Evolutionary conservation across 805 yeast genomes (phyloP).

Genomic region (Kodamaea kakaduensis): DNA sequence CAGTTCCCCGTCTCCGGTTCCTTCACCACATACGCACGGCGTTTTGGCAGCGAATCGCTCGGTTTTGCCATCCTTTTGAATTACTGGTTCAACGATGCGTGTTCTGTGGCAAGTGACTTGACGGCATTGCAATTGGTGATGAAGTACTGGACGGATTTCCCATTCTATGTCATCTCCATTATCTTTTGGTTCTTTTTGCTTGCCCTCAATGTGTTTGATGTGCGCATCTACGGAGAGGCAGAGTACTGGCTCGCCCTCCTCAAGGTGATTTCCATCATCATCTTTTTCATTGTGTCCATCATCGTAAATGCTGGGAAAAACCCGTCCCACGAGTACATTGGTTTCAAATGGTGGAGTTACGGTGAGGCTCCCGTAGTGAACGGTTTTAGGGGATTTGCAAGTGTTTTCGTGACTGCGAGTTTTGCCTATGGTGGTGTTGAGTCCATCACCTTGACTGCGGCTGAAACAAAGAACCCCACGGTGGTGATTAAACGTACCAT

Average conservation of each 20-base stretch:
- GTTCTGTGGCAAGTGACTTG: conserved; percentile 33
- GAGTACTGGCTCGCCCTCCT: conserved; percentile 34
- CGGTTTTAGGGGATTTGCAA: conserved; percentile 21
- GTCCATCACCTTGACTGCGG: conserved; percentile 48
- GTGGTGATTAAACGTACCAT: conserved; percentile 61
- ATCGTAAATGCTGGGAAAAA: conserved; percentile 30
- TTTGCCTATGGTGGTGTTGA: conserved; percentile 45
- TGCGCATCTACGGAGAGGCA: conserved; percentile 33
- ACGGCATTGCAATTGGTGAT: conserved; percentile 41
- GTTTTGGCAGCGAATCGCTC: conserved; percentile 25
- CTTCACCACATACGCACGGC: conserved; percentile 30
- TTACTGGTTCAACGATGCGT: conserved; percentile 32
- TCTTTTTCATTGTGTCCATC: conserved; percentile 32
- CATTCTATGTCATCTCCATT: conserved; percentile 19
- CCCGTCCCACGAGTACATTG: conserved; percentile 37
- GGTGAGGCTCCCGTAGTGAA: conserved; percentile 9
- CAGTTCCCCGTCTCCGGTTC: conserved; percentile 34
- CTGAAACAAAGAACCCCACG: conserved; percentile 60
- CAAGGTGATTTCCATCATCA: conserved; percentile 29
- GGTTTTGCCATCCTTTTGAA: conserved; percentile 35
- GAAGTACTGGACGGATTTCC: conserved; percentile 29
- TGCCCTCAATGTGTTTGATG: conserved; percentile 26
- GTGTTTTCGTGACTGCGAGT: conserved; percentile 23
- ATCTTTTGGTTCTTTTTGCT: conserved; percentile 26
- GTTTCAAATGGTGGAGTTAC: conserved; percentile 40